These are phyloP conservation scores for Globisporangium cylindrosporum DNA, from an alignment of 352 stramenopile species.

Conservation along the genomic window DNA sequence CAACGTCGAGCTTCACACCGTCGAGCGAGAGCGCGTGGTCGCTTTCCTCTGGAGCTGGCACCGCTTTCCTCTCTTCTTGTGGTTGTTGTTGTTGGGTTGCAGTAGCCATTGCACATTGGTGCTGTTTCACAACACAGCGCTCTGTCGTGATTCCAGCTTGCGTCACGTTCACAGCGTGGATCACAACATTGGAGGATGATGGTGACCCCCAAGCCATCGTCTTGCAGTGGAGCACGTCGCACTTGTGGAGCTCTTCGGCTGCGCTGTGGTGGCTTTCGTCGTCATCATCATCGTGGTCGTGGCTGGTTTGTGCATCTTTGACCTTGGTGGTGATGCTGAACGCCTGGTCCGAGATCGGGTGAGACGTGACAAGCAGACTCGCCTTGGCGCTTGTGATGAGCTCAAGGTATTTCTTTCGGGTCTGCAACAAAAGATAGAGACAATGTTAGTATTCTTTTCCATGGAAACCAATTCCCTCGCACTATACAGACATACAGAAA, in stretches of 20 bases:
- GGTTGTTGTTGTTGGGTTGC: background rate
- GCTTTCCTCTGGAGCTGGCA: slow-evolving; percentile 24
- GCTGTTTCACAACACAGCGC: slow-evolving; percentile 15
- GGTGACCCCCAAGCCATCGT: slow-evolving; percentile 23
- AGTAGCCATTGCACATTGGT: background rate
- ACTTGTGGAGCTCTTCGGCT: slow-evolving; percentile 37
- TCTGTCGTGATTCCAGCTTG: slow-evolving; percentile 42
- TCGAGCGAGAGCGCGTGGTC: slow-evolving; percentile 32
- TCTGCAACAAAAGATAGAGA: slow-evolving; percentile 17
- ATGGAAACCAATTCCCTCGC: background rate
- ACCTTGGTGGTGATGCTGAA: slow-evolving; percentile 32
- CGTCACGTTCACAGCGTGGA: slow-evolving; percentile 46
- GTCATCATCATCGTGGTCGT: slow-evolving; percentile 29
- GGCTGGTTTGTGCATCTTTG: slow-evolving; percentile 13
- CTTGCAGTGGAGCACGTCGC: slow-evolving; percentile 52
- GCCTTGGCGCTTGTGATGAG: slow-evolving; percentile 37
- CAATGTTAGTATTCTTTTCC: background rate
- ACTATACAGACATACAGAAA: background rate
- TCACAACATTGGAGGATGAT: slow-evolving; percentile 3
- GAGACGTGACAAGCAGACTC: slow-evolving; percentile 35
- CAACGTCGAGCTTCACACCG: slow-evolving; percentile 31
- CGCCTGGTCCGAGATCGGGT: slow-evolving; percentile 25
- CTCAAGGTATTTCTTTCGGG: slow-evolving; percentile 32
- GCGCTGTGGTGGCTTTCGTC: slow-evolving; percentile 13
- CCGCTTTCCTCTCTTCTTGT: slow-evolving; percentile 9